Evolutionary conservation across 2,329 filamentous ascomycete genomes (phyloP), one percentile per base, ranked within the genome.

Genomic region (Thielaviopsis populi): DNA sequence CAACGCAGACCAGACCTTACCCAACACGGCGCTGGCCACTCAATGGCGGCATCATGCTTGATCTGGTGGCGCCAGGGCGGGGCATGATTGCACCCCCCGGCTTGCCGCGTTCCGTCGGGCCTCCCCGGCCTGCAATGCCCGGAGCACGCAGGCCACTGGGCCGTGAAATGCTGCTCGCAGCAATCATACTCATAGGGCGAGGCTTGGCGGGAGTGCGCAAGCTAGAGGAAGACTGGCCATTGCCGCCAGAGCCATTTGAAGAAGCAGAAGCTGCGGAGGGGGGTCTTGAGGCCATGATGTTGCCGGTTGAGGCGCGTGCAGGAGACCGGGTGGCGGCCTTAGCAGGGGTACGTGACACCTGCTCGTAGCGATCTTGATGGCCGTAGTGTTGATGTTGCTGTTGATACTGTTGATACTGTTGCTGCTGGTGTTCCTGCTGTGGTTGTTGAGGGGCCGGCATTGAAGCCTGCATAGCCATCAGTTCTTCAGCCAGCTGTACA

Each of bases 1-100:
- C 53, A 37, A 10, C 13, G 15, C 27, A 56, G 27, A 1, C 5
- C 8, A 37, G 50, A 4, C 53, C 11, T 56, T 56, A 56, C n/a
- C 53, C 53, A 56, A 56, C 53, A 56, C 78, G 75, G 15, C 79
- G 73, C 68, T 83, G 78, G 69, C 79, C 85, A 10, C 89, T 89
- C 90, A 95, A 95, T 19, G 87, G 90, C 69, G 81, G 87, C 85
- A 95, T 86, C 70, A 94, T 87, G 64, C 87, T 84, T 70, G 86
- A 89, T 69, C 88, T 68, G 40, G 74, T 67, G 73, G 70, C 66
- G 75, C 42, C 76, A 77, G 67, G 77, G 66, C 78, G 77, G 15
- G 80, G 80, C 66, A 80, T 74, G 46, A 79, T 76, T 62, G 81
- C 69, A 8, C 76, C 78, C 46, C 75, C 75, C 3, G 70, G 68